A percentile compares a stretch with the other conserved stretches of the same genome.
Evolutionary conservation across 345 rosid species (phyloP).

Genomic region (Citrus reticulata): DNA sequence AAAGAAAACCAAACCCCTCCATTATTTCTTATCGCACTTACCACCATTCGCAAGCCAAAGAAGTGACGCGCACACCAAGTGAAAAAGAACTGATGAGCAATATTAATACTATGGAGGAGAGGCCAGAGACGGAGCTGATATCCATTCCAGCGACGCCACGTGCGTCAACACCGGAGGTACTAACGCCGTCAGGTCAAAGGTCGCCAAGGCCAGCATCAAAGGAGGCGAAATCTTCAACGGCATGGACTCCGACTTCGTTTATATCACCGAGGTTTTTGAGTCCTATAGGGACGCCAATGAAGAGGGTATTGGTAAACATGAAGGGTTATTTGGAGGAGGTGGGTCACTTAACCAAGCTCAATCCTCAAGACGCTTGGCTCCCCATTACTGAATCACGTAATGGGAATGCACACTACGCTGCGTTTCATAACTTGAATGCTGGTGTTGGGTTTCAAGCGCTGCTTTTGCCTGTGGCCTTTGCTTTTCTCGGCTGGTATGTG

Average conservation of each 20-base stretch:
- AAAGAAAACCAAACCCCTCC: background rate
- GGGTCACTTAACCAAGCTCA: slow-evolving; percentile 91
- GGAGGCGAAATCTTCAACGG: slow-evolving; percentile 67
- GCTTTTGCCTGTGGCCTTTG: slow-evolving; percentile 86
- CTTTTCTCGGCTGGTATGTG: slow-evolving; percentile 93
- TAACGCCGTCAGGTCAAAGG: slow-evolving; percentile 90
- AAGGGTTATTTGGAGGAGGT: slow-evolving; percentile 90
- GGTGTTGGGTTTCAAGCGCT: slow-evolving; percentile 98
- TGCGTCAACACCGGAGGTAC: slow-evolving; percentile 91
- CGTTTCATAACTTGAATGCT: slow-evolving; percentile 94
- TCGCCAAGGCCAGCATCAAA: slow-evolving; percentile 77
- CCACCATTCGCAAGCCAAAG: background rate
- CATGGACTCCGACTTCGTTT: slow-evolving; percentile 96
- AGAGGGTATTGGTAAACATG: slow-evolving; percentile 90
- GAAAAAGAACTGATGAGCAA: background rate
- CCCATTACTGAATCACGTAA: slow-evolving; percentile 96
- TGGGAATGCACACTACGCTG: slow-evolving; percentile 98
- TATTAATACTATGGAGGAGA: slow-evolving; percentile 63
- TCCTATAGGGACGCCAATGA: slow-evolving; percentile 98
- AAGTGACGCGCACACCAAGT: background rate
- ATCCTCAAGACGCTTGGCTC: slow-evolving; percentile 99
- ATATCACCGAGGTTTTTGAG: slow-evolving; percentile 93
- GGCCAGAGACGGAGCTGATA: slow-evolving; percentile 97
- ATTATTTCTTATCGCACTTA: slow-evolving; percentile 16
- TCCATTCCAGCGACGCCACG: slow-evolving; percentile 97